Evolutionary conservation across 2,329 filamentous ascomycete species (phyloP), one percentile per base, ranked within the genome.

Genomic region (Pleochaeta shiraiana): DNA sequence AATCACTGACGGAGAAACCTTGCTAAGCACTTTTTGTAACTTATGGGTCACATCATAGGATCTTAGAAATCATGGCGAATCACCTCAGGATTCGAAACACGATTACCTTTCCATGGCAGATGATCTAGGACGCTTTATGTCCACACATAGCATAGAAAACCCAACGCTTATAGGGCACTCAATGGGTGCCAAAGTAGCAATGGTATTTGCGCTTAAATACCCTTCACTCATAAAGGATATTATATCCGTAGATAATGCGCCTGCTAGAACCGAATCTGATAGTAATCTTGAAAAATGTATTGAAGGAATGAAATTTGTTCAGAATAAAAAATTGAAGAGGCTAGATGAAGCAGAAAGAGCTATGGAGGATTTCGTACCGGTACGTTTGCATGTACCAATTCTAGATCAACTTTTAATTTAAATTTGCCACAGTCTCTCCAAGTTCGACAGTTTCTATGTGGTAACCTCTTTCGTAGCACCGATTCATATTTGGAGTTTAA

Each of bases 171-270:
- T 97, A 70, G 92, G 92, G 0, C 93, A 97, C 75, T 95, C 90
- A 1, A 97, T 97, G 92, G 92, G 93, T 67, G 92, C 92, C 59
- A 97, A 97, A 77, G 85, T 87, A 1, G 90, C 89, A 70, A 96
- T 97, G 92, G 79, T 87, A 0, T 78, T 96, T 65, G 90, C 90
- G 3, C 81, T 97, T 39, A 78, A 81, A 53, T 79, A 83, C 0
- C 88, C 89, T 0, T 77, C 82, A 5, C 76, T 84, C 2, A 79
- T 95, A 65, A 78, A 80, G 19, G 83, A 86, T 69, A 77, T 97
- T 63, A 81, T 96, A 31, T 81, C 90, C 1, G 90, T 97, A 14
- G 92, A 97, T 76, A 97, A 97, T 72, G 90, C 91, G 3, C 92
- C 92, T 1, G 80, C 95, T 9, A 90, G 95, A 72, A 87, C 87